Conservation (phyloP, 306 rosid genomes). For the Amphicarpaea edgeworthii region DNA sequence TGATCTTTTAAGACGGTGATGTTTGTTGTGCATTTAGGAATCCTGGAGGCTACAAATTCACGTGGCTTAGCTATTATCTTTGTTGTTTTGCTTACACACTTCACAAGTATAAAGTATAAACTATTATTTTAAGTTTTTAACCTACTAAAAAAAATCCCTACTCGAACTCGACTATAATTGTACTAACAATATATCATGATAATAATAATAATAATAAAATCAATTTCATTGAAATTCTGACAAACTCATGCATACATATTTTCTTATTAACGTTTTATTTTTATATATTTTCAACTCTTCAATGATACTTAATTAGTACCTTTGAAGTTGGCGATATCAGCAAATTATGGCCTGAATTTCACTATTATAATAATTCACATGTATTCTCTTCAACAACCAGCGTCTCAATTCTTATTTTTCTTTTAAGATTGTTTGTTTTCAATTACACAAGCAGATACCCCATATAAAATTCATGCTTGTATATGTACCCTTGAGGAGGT, state of each 20-base stretch:
- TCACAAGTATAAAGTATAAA: not conserved
- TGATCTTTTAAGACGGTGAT: not conserved
- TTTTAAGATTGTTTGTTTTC: not conserved
- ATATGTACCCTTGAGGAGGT: not conserved
- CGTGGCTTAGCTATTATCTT: constrained; percentile 22
- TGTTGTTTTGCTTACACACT: not conserved
- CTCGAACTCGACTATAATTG: not conserved
- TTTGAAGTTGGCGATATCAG: no score
- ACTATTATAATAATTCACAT: no score
- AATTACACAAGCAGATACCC: not conserved
- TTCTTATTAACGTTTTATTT: not conserved
- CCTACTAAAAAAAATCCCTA: no score
- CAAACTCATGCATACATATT: not conserved
- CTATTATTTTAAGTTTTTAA: not conserved
- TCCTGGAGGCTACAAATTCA: not conserved
- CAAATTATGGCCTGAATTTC: no score
- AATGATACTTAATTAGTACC: no score
- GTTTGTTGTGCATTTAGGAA: not conserved
- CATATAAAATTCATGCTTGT: not conserved
- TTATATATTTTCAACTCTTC: no score
- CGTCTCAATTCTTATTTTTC: not conserved
- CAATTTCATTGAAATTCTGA: not conserved
- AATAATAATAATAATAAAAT: no score
- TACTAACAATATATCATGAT: not conserved
- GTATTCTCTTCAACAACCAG: not conserved